A percentile compares a stretch with the other conserved stretches of the same genome.
Conservation (phyloP, 2,329 filamentous ascomycete genomes). For the Chrysosporium queenslandicum region DNA sequence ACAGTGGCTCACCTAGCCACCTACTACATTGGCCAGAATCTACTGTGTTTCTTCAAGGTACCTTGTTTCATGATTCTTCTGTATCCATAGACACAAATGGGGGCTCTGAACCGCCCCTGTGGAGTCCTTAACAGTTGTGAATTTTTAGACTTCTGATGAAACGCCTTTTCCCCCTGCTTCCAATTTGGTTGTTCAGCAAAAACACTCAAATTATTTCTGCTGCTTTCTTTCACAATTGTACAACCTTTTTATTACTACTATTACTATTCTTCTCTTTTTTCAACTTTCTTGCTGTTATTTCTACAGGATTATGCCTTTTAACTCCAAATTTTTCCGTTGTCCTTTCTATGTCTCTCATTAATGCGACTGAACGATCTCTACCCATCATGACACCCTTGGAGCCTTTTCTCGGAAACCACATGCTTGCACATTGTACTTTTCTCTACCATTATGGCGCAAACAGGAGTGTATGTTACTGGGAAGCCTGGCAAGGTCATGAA, state of each 20-base stretch:
- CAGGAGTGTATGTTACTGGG: not conserved
- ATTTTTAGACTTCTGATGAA: no score
- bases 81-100: not conserved
- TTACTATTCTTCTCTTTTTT: not conserved
- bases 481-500: not conserved
- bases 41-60: not conserved
- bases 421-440: no score
- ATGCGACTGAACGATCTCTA: not conserved
- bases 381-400: not conserved
- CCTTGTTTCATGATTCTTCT: not conserved
- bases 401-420: no score
- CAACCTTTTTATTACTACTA: not conserved
- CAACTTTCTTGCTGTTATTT: slow-evolving; percentile 4
- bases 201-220: no score
- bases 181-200: no score
- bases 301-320: not conserved
- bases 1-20: not conserved
- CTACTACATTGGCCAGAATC: not conserved
- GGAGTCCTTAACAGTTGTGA: no score
- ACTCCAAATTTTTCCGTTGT: not conserved
- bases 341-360: not conserved
- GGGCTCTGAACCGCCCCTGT: no score
- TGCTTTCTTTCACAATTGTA: no score
- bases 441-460: no score
- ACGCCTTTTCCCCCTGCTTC: no score